phyloP scores from a whole-genome alignment of 495 filamentous ascomycete genomes.

The Penicilliopsis zonata region DNA sequence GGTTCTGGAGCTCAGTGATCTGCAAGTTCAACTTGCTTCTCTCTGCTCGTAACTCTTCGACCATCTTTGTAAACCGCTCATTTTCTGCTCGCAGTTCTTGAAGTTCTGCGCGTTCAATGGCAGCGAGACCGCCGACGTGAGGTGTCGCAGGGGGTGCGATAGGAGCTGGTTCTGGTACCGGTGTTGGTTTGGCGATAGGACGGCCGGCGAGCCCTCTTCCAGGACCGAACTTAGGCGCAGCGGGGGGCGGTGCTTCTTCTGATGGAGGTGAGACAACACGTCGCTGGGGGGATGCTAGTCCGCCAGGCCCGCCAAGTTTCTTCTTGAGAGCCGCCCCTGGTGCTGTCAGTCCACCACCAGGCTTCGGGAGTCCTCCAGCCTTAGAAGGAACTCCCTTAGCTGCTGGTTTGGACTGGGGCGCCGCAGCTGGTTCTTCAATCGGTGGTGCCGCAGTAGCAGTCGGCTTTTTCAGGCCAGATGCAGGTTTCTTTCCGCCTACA shows the following conservation, averaged over 20 bases:
- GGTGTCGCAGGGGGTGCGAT: conserved; percentile 32
- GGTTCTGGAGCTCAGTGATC: conserved; percentile 79
- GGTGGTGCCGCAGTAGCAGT: conserved; percentile 48
- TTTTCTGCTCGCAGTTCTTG: conserved; percentile 78
- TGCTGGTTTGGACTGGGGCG: conserved; percentile 45
- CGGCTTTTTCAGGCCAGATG: conserved; percentile 39
- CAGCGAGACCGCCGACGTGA: conserved; percentile 46
- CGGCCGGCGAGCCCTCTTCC: conserved; percentile 72
- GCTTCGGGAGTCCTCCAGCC: conserved; percentile 55
- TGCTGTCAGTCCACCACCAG: conserved; percentile 41
- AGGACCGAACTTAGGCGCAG: conserved; percentile 54
- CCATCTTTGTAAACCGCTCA: conserved; percentile 56
- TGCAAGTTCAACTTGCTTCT: conserved; percentile 62
- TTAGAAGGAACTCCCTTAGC: conserved; percentile 48
- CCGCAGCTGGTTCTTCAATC: conserved; percentile 36
- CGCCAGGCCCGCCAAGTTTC: conserved; percentile 48
- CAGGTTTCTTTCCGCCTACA: conserved; percentile 39
- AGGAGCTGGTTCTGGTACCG: conserved; percentile 27
- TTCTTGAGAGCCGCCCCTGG: conserved; percentile 57
- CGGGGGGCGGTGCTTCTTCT: conserved; percentile 46
- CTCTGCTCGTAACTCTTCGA: conserved; percentile 67
- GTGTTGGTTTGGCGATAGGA: conserved; percentile 70
- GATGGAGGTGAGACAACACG: conserved; percentile 37
- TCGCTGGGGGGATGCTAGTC: conserved; percentile 52
- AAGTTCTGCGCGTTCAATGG: conserved; percentile 75